phyloP scores from a whole-genome alignment of 257 asterid species.

The Craterostigma plantagineum region DNA sequence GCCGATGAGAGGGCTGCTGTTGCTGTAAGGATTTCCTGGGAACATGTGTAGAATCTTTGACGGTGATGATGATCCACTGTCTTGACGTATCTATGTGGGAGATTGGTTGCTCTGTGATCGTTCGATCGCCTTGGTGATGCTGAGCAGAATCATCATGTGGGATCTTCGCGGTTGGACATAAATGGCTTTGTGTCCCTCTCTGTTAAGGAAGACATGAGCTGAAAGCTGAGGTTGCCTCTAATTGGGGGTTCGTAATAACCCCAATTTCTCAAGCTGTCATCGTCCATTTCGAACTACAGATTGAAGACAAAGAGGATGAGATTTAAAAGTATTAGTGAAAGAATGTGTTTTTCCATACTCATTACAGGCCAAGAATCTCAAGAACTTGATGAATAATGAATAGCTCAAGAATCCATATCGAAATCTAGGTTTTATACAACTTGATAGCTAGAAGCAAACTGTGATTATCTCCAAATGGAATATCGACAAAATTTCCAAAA shows the following conservation, averaged over 20 bases:
- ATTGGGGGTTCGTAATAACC: constrained; percentile 73
- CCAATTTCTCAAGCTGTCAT: constrained; percentile 86
- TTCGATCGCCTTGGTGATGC: constrained; percentile 39
- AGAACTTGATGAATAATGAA: no score
- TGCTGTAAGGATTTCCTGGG: constrained; percentile 36
- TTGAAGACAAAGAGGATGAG: constrained; percentile 12
- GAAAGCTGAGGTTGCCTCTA: constrained; percentile 59
- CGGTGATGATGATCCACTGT: constrained; percentile 71
- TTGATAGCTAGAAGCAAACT: no score
- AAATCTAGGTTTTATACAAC: no score
- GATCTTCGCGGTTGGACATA: constrained; percentile 37
- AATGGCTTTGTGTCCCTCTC: constrained; percentile 75
- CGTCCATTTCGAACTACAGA: constrained; percentile 56
- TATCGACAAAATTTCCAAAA: no score
- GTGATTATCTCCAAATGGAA: no score
- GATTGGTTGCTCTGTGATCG: constrained; percentile 39
- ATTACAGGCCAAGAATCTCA: no score
- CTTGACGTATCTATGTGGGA: constrained; percentile 72
- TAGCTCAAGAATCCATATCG: no score
- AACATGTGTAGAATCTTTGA: constrained; percentile 62
- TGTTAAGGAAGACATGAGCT: constrained; percentile 57
- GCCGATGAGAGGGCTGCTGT: constrained; percentile 19
- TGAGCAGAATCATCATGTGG: constrained; percentile 41
- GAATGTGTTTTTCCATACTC: background rate
- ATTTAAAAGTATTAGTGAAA: constrained; percentile 12